Evolutionary conservation across 75 land plant genomes (phyloP).

Genomic region (Selaginella tamariscina): DNA sequence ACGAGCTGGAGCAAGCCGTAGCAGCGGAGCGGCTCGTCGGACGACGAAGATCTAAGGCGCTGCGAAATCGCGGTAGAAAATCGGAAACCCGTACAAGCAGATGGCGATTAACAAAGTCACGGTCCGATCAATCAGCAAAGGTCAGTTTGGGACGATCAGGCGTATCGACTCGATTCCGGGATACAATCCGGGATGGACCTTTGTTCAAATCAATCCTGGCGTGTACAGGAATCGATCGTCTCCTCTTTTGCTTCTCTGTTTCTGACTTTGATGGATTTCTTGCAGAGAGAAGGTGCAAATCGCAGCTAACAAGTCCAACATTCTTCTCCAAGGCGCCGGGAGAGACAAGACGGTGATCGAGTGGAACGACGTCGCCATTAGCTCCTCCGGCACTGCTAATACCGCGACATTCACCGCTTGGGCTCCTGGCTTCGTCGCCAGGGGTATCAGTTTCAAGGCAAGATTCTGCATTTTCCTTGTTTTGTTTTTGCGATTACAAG

Average conservation of each 20-base stretch:
- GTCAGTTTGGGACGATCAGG: constrained; percentile 16
- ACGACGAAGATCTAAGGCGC: neutral
- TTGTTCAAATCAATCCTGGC: constrained; percentile 18
- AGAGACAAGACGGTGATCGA: constrained; percentile 35
- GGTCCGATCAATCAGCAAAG: neutral
- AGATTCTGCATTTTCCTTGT: neutral
- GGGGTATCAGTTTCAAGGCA: neutral
- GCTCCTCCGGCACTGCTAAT: constrained; percentile 1
- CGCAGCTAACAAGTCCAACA: constrained; percentile 48
- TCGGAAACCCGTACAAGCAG: neutral
- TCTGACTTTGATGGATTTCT: neutral
- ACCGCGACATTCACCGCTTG: neutral
- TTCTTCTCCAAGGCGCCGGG: constrained; percentile 69
- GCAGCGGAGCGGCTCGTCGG: neutral
- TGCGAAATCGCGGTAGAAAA: neutral
- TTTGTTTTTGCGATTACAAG: neutral
- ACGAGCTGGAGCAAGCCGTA: neutral
- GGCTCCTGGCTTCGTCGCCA: neutral
- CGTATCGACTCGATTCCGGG: constrained; percentile 20
- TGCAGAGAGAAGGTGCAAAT: constrained; percentile 58
- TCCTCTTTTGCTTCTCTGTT: neutral
- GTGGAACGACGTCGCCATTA: constrained; percentile 32
- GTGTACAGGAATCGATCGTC: constrained; percentile 3
- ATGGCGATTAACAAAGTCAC: neutral
- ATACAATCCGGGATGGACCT: constrained; percentile 13